A percentile compares a stretch with the other conserved stretches of the same genome.
These are phyloP conservation scores for Coniochaeta hoffmannii DNA, from an alignment of 2,329 filamentous ascomycete species.

Conservation along the genomic window DNA sequence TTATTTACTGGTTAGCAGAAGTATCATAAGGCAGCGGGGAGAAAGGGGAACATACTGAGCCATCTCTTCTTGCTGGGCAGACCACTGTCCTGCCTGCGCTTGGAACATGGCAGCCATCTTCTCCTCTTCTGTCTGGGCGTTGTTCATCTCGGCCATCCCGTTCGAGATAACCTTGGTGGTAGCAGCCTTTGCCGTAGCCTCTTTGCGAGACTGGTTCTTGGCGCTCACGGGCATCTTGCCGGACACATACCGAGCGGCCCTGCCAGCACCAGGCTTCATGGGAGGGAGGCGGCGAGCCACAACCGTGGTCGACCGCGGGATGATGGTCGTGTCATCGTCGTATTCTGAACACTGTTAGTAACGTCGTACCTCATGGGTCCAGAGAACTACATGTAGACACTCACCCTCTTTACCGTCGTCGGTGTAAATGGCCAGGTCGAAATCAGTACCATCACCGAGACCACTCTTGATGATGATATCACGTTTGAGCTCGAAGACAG, in stretches of 20 bases:
- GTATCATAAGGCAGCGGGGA: neutral
- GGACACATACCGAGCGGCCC: constrained; percentile 89
- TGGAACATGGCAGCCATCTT: constrained; percentile 89
- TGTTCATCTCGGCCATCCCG: constrained; percentile 60
- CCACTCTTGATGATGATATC: constrained; percentile 95
- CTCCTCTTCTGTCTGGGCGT: constrained; percentile 85
- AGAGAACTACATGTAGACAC: constrained; percentile 15
- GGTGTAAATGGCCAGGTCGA: constrained; percentile 89
- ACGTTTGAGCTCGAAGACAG: constrained; percentile 96
- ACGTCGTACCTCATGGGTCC: neutral
- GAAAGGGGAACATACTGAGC: constrained; percentile 54
- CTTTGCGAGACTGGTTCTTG: constrained; percentile 67
- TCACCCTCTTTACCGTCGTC: constrained; percentile 87
- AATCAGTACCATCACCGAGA: constrained; percentile 91
- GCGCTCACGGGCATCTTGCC: constrained; percentile 90
- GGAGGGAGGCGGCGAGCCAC: constrained; percentile 83
- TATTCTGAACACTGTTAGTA: constrained; percentile 59
- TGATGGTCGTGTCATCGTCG: constrained; percentile 95
- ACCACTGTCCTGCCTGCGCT: constrained; percentile 85
- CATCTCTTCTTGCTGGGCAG: constrained; percentile 87
- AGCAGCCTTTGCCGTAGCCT: constrained; percentile 52
- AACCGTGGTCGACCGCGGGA: constrained; percentile 89
- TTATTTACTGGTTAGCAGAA: constrained; percentile 29
- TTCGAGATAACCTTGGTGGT: constrained; percentile 47
- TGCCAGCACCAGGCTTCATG: constrained; percentile 75